phyloP scores from a whole-genome alignment of 768 basidiomycete species.

The Hericium alpestre region DNA sequence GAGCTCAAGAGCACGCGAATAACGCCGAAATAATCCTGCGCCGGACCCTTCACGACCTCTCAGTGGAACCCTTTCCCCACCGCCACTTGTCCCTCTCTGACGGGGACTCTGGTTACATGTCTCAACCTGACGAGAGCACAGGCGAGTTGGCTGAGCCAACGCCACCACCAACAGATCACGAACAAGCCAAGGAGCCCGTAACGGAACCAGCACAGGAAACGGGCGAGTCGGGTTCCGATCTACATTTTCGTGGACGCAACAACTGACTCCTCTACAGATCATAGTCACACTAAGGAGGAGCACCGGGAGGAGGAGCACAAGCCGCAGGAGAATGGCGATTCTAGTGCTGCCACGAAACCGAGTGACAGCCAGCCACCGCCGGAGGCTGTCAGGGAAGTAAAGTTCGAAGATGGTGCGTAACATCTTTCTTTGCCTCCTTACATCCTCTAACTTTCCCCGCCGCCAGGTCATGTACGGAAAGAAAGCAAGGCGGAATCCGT shows the following conservation, averaged over 20 bases:
- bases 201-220: not conserved
- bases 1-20: not conserved
- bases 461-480: too few relatives aligned
- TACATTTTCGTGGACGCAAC: not conserved
- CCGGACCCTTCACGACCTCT: constrained; percentile 1
- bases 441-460: too few relatives aligned
- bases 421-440: too few relatives aligned
- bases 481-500: too few relatives aligned
- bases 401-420: not conserved
- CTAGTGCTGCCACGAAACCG: not conserved
- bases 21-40: not conserved
- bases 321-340: not conserved
- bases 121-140: constrained; percentile 3
- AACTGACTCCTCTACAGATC: too few relatives aligned
- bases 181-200: not conserved
- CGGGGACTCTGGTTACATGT: constrained; percentile 5
- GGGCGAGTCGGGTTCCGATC: not conserved
- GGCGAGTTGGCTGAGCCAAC: not conserved
- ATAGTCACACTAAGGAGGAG: too few relatives aligned
- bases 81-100: not conserved
- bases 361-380: constrained; percentile 1
- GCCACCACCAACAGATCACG: not conserved
- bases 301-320: not conserved
- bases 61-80: not conserved
- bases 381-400: not conserved